A percentile compares a stretch with the other conserved stretches of the same genome.
Conservation (phyloP, 2,329 filamentous ascomycete genomes). For the Claviceps sp. region DNA sequence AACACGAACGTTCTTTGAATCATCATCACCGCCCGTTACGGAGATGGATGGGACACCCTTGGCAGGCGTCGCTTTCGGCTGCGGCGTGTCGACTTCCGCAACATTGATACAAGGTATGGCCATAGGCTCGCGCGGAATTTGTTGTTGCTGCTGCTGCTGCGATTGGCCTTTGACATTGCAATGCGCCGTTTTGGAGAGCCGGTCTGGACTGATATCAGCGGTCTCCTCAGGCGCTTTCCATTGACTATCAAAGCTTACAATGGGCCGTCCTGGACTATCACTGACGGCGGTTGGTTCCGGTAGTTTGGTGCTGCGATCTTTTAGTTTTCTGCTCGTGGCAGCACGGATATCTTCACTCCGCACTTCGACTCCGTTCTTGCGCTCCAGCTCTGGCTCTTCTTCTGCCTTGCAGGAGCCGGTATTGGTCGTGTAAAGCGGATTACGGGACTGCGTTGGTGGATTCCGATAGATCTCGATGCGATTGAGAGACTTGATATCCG, state of each 20-base stretch:
- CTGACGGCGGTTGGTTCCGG: slow-evolving; percentile 85
- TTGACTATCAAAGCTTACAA: slow-evolving; percentile 87
- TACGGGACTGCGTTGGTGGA: slow-evolving; percentile 67
- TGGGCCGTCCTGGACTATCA: slow-evolving; percentile 77
- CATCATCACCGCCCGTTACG: slow-evolving; percentile 17
- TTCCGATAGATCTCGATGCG: slow-evolving; percentile 71
- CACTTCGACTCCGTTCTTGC: slow-evolving; percentile 70
- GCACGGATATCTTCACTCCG: slow-evolving; percentile 76
- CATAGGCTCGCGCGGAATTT: slow-evolving; percentile 19
- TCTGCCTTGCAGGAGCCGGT: slow-evolving; percentile 23
- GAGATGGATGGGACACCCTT: slow-evolving; percentile 23
- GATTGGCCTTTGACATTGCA: slow-evolving; percentile 5
- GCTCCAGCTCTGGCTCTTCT: slow-evolving; percentile 31
- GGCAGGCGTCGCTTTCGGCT: slow-evolving; percentile 15
- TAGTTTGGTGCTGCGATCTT: slow-evolving; percentile 73
- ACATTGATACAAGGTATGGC: slow-evolving; percentile 41
- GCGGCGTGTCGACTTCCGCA: slow-evolving; percentile 31
- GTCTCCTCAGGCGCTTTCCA: slow-evolving; percentile 62
- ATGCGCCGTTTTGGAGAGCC: slow-evolving; percentile 16
- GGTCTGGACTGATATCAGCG: slow-evolving; percentile 50
- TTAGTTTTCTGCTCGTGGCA: slow-evolving; percentile 79
- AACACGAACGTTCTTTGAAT: slow-evolving; percentile 15
- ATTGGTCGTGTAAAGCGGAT: slow-evolving; percentile 68
- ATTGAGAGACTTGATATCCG: slow-evolving; percentile 24
- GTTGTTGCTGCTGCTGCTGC: slow-evolving; percentile 8